Evolutionary conservation across 768 basidiomycete species (phyloP), one percentile per base, ranked within the genome.

Genomic region (Lentinula detonsa): DNA sequence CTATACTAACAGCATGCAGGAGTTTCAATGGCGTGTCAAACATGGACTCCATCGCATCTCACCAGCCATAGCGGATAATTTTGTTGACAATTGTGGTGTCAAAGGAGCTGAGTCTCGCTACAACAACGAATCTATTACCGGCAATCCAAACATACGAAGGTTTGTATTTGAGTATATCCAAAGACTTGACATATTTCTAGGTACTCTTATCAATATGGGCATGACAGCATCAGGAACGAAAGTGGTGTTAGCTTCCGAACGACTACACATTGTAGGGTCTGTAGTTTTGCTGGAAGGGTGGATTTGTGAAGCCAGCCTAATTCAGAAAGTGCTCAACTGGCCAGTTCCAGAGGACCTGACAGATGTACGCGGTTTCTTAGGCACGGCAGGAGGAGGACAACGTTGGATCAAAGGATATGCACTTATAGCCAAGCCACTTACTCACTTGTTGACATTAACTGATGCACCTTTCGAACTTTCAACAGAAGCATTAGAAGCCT

Each of bases 111-210:
- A 39, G 0, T 65, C 68, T 0, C 23, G 60, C 0, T 73, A 74
- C 37, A 55, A 70, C 7, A 9, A 57, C 0, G 63, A 74, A 18
- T 65, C 61, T 0, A 67, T 75, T 4, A 64, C 65, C 0, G 62
- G 63, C 0, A 75, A 74, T 37, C 55, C 53, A 0, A 64, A 68
- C 0, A 74, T 75, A 2, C 54, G 67, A 0, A 50, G 62, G 1
- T 76, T 73, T 35, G 66, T 77, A 0, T 75, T 67, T 61, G 69
- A 75, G n/a, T 68, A 73, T 39, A 13, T 51, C 5, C 42, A 62
- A 28, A 62, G 34, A 11, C 15, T 62, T 16, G 64, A 64, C 21
- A 21, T 51, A 2, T 56, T 60, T 35, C 23, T 60, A 51, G 59
- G 35, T 5, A 42, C 59, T 13, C 23, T 60, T 5, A 39, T 34